A percentile compares a stretch with the other conserved stretches of the same genome.
Evolutionary conservation across 1,139 yeast genomes (phyloP).

Genomic region (Dujonia santamariae): DNA sequence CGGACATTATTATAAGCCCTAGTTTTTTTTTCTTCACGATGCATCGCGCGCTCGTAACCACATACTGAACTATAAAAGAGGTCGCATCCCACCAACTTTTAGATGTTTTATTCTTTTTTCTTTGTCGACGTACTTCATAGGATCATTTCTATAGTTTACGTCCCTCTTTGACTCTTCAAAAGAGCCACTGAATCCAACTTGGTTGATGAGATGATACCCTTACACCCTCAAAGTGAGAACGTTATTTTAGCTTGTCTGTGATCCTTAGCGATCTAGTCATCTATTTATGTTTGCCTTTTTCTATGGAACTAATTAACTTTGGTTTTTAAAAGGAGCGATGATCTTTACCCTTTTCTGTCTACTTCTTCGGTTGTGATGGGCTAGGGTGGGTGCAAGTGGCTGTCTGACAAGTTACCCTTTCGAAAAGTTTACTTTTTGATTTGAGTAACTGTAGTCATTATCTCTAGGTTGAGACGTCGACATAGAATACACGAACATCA

Average conservation of each 20-base stretch:
- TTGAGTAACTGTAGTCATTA: constrained; percentile 7
- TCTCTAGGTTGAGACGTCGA: constrained; percentile 9
- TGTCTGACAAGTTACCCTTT: constrained; percentile 90
- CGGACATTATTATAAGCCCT: constrained; percentile 2
- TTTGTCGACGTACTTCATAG: constrained; percentile 65
- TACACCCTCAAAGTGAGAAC: constrained; percentile 79
- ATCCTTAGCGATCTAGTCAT: constrained; percentile 83
- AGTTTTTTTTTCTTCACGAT: neutral
- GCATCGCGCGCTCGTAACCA: constrained; percentile 7
- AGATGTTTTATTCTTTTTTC: constrained; percentile 24
- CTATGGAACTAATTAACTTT: constrained; percentile 17
- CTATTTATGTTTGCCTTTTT: constrained; percentile 56
- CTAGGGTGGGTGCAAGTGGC: constrained; percentile 98
- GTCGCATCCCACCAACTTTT: constrained; percentile 1
- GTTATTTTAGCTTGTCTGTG: constrained; percentile 75
- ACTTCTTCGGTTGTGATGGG: constrained; percentile 85
- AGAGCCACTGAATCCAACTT: constrained; percentile 99
- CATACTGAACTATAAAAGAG: constrained; percentile 5
- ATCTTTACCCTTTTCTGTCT: constrained; percentile 90
- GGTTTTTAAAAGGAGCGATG: constrained; percentile 87
- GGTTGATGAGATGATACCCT: constrained; percentile 98
- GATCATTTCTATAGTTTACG: constrained; percentile 99
- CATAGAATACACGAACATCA: too few relatives aligned
- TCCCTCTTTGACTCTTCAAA: constrained; percentile 99
- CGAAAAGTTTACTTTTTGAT: neutral